Conservation (phyloP, 345 rosid genomes). For the Citrus glauca region DNA sequence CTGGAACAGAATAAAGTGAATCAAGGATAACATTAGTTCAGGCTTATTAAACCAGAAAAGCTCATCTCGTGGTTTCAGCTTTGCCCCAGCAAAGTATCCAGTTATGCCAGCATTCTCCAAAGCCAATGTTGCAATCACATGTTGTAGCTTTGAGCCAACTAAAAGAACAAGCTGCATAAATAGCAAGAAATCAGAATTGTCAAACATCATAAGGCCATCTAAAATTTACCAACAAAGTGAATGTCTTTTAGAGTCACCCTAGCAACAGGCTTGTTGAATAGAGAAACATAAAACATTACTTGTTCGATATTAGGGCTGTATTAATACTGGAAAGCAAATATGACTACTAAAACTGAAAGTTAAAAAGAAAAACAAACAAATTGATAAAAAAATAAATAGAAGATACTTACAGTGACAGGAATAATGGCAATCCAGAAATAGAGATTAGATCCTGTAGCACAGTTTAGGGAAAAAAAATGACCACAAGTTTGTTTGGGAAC, state of each 20-base stretch:
- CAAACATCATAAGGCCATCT: background rate
- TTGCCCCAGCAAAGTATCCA: constrained; percentile 42
- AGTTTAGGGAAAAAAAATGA: background rate
- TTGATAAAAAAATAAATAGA: background rate
- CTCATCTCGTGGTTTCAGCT: constrained; percentile 79
- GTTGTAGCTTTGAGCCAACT: constrained; percentile 83
- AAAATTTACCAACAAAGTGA: background rate
- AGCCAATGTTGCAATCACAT: constrained; percentile 86
- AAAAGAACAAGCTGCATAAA: constrained; percentile 64
- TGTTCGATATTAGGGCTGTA: background rate
- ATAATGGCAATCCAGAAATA: constrained; percentile 96
- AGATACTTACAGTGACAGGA: constrained; percentile 68
- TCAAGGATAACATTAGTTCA: constrained; percentile 62
- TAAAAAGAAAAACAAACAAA: background rate
- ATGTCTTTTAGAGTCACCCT: background rate
- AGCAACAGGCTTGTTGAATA: background rate
- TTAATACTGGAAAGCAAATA: background rate
- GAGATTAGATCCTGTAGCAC: constrained; percentile 79
- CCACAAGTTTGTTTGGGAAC: background rate
- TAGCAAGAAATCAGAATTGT: constrained; percentile 10
- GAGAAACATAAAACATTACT: background rate
- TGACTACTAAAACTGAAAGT: constrained; percentile 7
- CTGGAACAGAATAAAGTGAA: constrained; percentile 95
- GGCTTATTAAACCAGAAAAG: constrained; percentile 98
- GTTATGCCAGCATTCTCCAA: constrained; percentile 64